These are phyloP conservation scores for Solanum raphanifolium DNA, from an alignment of 257 asterid genomes.

Conservation along the genomic window DNA sequence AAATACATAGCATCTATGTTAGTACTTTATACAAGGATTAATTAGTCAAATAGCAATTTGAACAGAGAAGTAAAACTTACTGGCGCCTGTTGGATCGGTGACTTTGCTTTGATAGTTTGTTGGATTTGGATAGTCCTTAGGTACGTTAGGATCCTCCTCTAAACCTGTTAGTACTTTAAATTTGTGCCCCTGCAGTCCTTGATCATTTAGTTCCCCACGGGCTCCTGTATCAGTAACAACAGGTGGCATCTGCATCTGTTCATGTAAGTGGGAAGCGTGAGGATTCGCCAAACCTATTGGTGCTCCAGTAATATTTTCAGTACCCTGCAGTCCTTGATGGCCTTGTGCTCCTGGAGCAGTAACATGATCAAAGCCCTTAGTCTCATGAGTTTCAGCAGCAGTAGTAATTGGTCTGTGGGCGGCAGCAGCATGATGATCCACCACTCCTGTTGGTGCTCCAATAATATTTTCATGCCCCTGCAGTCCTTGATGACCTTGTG, in stretches of 20 bases:
- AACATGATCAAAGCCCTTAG: not conserved
- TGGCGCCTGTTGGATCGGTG: slow-evolving; percentile 42
- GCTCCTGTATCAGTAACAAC: not conserved
- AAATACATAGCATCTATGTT: not conserved
- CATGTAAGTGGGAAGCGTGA: not conserved
- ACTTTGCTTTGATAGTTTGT: slow-evolving; percentile 48
- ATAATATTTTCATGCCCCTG: slow-evolving; percentile 4
- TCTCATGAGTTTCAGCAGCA: not conserved
- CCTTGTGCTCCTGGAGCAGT: not conserved
- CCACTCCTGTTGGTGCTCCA: slow-evolving; percentile 13
- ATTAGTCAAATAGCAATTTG: not conserved
- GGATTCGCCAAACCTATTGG: not conserved
- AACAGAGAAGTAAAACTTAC: slow-evolving; percentile 5
- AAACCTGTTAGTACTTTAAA: slow-evolving; percentile 9
- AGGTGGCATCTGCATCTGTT: not conserved
- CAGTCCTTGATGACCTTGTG: not conserved
- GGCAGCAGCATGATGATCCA: not conserved
- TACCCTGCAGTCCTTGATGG: not conserved
- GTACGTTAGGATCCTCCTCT: slow-evolving; percentile 39
- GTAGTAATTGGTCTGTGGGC: not conserved
- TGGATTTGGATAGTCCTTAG: not conserved
- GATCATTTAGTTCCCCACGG: not conserved
- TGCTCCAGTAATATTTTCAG: slow-evolving; percentile 9
- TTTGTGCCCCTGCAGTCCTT: not conserved
- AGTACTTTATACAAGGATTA: not conserved